Evolutionary conservation across 2,329 filamentous ascomycete genomes (phyloP).

Genomic region (Pseudogymnoascus pannorum): DNA sequence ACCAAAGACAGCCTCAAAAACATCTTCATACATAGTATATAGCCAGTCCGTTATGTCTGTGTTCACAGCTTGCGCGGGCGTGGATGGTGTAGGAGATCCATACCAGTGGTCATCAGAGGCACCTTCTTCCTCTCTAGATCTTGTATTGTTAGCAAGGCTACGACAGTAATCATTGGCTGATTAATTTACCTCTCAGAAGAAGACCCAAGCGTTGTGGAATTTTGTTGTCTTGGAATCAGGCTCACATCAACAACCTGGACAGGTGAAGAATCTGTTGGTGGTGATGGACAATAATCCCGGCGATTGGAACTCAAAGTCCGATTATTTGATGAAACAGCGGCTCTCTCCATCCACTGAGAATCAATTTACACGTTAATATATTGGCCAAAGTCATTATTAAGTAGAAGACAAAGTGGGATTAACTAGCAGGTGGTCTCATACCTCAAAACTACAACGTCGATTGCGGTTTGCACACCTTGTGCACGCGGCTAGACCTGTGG

Average conservation of each 20-base stretch:
- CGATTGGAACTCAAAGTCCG: neutral
- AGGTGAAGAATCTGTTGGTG: neutral
- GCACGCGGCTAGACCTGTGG: neutral
- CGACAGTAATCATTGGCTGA: neutral
- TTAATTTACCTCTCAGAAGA: neutral
- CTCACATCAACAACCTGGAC: neutral
- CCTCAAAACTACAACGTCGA: neutral
- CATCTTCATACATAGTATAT: neutral
- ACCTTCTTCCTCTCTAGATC: neutral
- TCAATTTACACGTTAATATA: neutral
- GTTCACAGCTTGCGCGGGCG: neutral
- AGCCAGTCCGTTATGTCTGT: neutral
- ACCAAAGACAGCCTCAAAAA: constrained; percentile 35
- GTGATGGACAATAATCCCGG: neutral
- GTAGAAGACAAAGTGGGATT: neutral
- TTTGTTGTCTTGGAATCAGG: neutral
- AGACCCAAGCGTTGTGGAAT: neutral
- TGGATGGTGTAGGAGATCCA: neutral
- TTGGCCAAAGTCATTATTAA: neutral
- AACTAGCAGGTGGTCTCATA: neutral
- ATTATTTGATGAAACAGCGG: neutral
- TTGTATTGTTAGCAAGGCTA: neutral
- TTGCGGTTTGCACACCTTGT: neutral
- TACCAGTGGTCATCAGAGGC: neutral
- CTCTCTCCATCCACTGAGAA: neutral